Evolutionary conservation across 192 early-diverging fungal genomes (phyloP).

Genomic region (Spinellus fusiger): DNA sequence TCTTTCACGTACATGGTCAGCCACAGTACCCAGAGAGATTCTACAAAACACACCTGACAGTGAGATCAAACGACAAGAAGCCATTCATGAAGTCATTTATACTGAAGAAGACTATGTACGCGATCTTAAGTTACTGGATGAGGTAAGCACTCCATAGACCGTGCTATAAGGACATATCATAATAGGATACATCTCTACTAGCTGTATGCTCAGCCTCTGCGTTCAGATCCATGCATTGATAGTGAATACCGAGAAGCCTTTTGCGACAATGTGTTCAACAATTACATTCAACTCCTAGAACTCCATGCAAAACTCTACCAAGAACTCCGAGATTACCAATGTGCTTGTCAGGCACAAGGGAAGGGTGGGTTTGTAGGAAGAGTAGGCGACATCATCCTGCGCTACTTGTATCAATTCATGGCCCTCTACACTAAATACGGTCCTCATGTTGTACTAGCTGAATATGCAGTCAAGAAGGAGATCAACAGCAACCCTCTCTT

Average conservation of each 20-base stretch:
- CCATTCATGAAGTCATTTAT: slow-evolving; percentile 87
- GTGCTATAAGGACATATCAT: background rate
- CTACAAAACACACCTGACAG: slow-evolving; percentile 56
- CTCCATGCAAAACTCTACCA: slow-evolving; percentile 50
- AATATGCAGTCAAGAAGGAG: slow-evolving; percentile 68
- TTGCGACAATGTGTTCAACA: slow-evolving; percentile 68
- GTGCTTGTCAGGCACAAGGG: slow-evolving; percentile 45
- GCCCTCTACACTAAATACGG: slow-evolving; percentile 75
- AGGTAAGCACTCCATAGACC: slow-evolving; percentile 36
- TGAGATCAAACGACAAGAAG: slow-evolving; percentile 88
- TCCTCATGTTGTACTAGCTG: slow-evolving; percentile 69
- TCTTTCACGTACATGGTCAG: slow-evolving; percentile 58
- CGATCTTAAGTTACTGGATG: slow-evolving; percentile 79
- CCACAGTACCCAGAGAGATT: slow-evolving; percentile 64
- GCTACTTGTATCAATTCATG: slow-evolving; percentile 53
- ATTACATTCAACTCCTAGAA: slow-evolving; percentile 55
- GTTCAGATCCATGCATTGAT: slow-evolving; percentile 20
- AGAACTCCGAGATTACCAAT: slow-evolving; percentile 51
- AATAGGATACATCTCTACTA: background rate
- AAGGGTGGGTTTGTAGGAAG: slow-evolving; percentile 67
- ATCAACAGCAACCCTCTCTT: slow-evolving; percentile 56
- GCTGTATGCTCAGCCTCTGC: slow-evolving; percentile 11
- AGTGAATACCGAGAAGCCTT: slow-evolving; percentile 32
- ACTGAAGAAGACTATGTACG: slow-evolving; percentile 92
- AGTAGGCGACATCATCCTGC: slow-evolving; percentile 81